Percentiles rank a stretch among this genome's conserved stretches.
phyloP scores from a whole-genome alignment of 805 yeast species.

The Spencermartinsiella europaea region DNA sequence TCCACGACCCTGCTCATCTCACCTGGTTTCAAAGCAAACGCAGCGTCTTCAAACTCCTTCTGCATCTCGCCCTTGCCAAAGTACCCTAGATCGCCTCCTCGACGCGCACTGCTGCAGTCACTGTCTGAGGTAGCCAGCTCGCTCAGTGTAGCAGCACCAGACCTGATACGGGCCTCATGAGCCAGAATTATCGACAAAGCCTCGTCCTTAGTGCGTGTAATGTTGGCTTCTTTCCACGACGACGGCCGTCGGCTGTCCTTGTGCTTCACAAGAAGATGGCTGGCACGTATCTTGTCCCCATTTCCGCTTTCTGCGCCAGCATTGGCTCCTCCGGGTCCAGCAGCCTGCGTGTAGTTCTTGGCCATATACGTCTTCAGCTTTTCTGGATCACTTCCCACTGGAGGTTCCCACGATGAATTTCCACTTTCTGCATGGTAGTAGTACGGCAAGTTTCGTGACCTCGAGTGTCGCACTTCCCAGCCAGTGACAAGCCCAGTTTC shows the following conservation, averaged over 20 bases:
- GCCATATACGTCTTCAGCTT: slow-evolving; percentile 54
- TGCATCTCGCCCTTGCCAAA: slow-evolving; percentile 94
- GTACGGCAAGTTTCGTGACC: slow-evolving; percentile 80
- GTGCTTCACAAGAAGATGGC: slow-evolving; percentile 82
- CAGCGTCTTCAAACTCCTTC: slow-evolving; percentile 85
- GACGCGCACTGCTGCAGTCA: slow-evolving; percentile 80
- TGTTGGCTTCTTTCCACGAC: slow-evolving; percentile 77
- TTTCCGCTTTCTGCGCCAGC: slow-evolving; percentile 12
- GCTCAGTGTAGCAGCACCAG: slow-evolving; percentile 61
- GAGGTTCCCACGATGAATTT: slow-evolving; percentile 87
- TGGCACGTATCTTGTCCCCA: slow-evolving; percentile 69
- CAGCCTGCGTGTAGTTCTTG: slow-evolving; percentile 27
- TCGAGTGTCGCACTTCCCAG: slow-evolving; percentile 78
- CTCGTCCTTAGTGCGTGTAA: slow-evolving; percentile 78
- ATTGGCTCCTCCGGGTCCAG: slow-evolving; percentile 14
- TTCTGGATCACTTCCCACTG: slow-evolving; percentile 68
- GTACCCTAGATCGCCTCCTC: slow-evolving; percentile 88
- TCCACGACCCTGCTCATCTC: slow-evolving; percentile 80
- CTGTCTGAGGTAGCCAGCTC: slow-evolving; percentile 78
- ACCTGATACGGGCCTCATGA: slow-evolving; percentile 52
- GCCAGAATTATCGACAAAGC: slow-evolving; percentile 57
- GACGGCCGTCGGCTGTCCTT: slow-evolving; percentile 80
- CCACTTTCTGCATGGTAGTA: slow-evolving; percentile 64
- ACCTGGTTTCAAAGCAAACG: slow-evolving; percentile 76
- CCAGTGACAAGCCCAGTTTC: slow-evolving; percentile 76